Evolutionary conservation across 345 rosid genomes (phyloP).

Genomic region (Euphorbia lathyris): DNA sequence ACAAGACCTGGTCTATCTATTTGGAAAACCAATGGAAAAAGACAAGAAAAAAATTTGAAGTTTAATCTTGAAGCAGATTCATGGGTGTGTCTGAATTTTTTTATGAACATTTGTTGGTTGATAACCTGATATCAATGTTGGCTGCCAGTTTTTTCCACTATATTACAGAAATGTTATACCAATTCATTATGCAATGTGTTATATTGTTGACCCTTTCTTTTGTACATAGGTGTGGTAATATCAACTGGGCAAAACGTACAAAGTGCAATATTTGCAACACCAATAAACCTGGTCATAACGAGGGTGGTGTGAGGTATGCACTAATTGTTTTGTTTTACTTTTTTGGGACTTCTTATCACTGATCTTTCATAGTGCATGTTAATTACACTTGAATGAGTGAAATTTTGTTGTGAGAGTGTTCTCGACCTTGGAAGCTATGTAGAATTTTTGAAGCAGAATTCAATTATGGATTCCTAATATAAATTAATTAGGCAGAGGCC

Average conservation of each 20-base stretch:
- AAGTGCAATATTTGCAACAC: constrained; percentile 98
- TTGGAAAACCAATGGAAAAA: background rate
- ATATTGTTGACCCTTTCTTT: constrained; percentile 1
- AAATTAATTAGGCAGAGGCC: background rate
- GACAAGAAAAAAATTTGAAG: background rate
- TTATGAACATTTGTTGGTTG: too few relatives aligned
- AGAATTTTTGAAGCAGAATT: background rate
- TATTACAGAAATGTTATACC: background rate
- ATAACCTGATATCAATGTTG: background rate
- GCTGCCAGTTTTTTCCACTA: background rate
- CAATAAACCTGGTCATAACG: constrained; percentile 88
- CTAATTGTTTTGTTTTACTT: background rate
- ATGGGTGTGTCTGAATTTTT: background rate
- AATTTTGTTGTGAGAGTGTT: background rate
- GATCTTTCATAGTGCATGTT: background rate
- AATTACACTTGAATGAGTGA: background rate
- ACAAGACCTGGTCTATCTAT: background rate
- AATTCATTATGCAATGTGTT: background rate
- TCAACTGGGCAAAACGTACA: constrained; percentile 94
- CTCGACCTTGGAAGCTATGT: background rate
- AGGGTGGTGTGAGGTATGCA: constrained; percentile 91
- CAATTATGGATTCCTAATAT: background rate
- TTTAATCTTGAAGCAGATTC: background rate
- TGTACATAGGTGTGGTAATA: constrained; percentile 82
- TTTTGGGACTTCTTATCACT: background rate